phyloP scores from a whole-genome alignment of 2,329 filamentous ascomycete genomes.

The Aspergillus sp. region DNA sequence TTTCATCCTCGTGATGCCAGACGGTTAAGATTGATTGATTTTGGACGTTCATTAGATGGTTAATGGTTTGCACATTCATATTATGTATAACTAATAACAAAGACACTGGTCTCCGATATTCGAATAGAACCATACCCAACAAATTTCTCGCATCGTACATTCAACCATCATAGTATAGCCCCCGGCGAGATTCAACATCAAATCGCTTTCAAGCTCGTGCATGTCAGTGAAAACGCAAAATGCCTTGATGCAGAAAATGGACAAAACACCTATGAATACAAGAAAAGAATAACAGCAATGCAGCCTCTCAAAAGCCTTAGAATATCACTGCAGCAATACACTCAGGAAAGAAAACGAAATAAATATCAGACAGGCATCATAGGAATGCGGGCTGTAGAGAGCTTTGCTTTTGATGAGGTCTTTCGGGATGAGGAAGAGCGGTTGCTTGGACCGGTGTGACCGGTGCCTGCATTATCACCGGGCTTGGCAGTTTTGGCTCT shows the following conservation, averaged over 20 bases:
- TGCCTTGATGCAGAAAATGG: not conserved
- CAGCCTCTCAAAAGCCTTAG: not conserved
- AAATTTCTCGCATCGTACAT: not conserved
- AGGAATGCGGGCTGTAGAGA: slow-evolving; percentile 24
- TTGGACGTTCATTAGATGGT: slow-evolving; percentile 34
- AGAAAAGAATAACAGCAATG: not conserved
- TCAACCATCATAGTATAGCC: not conserved
- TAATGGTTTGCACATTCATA: slow-evolving; percentile 2
- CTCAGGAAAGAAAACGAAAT: too few relatives aligned
- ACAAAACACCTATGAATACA: slow-evolving; percentile 12
- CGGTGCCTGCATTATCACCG: slow-evolving; percentile 8
- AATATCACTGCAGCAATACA: not conserved
- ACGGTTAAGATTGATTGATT: slow-evolving; percentile 46
- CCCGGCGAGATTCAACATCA: not conserved
- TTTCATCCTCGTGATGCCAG: slow-evolving; percentile 48
- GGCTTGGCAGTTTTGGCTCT: slow-evolving; percentile 15
- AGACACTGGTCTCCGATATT: not conserved
- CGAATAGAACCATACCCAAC: not conserved
- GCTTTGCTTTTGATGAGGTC: slow-evolving; percentile 14
- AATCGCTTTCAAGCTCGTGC: slow-evolving; percentile 1
- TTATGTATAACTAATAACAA: too few relatives aligned
- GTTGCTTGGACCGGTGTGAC: slow-evolving; percentile 2
- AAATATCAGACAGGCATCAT: slow-evolving; percentile 31
- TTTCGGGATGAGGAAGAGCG: slow-evolving; percentile 17
- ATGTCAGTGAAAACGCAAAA: not conserved